Conservation (phyloP, 805 yeast genomes). For the Maudiozyma serrabonitensis region DNA sequence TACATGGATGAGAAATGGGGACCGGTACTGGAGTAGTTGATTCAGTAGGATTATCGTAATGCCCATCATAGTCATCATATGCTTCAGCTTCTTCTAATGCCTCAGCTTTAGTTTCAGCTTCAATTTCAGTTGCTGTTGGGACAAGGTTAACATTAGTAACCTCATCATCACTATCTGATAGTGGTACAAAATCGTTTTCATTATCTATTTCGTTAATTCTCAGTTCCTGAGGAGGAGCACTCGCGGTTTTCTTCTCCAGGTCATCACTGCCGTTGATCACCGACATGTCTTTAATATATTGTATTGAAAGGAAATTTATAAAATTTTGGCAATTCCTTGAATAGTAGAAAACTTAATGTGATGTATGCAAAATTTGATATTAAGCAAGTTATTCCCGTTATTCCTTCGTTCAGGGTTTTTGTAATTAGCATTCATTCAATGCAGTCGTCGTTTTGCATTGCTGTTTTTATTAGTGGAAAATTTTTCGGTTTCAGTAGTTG, state of each 20-base stretch:
- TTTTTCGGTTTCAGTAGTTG: too few species aligned
- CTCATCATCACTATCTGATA: slow-evolving; percentile 1
- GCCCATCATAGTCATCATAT: slow-evolving; percentile 23
- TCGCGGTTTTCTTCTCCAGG: neutral
- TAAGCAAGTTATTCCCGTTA: too few species aligned
- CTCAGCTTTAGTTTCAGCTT: slow-evolving; percentile 3
- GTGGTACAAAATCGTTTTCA: slow-evolving; percentile 3
- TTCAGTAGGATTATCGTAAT: slow-evolving; percentile 18
- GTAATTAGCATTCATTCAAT: too few species aligned
- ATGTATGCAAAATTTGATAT: too few species aligned
- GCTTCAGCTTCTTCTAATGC: slow-evolving; percentile 9
- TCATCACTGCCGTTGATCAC: neutral
- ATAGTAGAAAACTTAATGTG: too few species aligned
- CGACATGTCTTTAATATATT: neutral
- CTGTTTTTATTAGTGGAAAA: too few species aligned
- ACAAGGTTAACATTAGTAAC: neutral
- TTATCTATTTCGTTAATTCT: slow-evolving; percentile 2
- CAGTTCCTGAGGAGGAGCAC: neutral
- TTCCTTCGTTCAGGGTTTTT: too few species aligned
- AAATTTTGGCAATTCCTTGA: too few species aligned
- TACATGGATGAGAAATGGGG: neutral
- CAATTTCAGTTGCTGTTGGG: neutral
- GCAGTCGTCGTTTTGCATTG: too few species aligned
- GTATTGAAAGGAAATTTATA: too few species aligned
- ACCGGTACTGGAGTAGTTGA: slow-evolving; percentile 1